phyloP scores from a whole-genome alignment of 2,329 filamentous ascomycete genomes.

The Colletotrichum neosansevieriae region DNA sequence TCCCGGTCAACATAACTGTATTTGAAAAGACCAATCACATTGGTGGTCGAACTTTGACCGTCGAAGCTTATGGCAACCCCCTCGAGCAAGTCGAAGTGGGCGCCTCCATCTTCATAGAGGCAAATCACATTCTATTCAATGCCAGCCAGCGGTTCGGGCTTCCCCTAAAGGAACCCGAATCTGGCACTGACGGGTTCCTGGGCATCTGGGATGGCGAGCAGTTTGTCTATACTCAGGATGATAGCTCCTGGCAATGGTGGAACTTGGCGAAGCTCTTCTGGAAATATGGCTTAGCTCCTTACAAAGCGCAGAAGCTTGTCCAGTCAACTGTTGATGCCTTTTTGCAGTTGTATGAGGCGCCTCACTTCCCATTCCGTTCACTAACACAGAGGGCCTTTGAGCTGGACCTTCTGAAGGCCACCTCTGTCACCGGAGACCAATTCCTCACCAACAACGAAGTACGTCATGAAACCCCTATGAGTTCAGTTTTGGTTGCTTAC shows the following conservation, averaged over 20 bases:
- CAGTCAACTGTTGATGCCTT: slow-evolving; percentile 79
- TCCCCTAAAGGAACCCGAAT: slow-evolving; percentile 58
- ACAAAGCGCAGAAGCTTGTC: slow-evolving; percentile 79
- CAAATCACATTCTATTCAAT: slow-evolving; percentile 85
- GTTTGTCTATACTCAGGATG: slow-evolving; percentile 77
- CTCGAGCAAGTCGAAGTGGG: slow-evolving; percentile 83
- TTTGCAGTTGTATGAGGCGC: slow-evolving; percentile 81
- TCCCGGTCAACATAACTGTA: slow-evolving; percentile 82
- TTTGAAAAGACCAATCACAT: slow-evolving; percentile 84
- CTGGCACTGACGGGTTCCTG: slow-evolving; percentile 66
- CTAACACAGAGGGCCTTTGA: slow-evolving; percentile 76
- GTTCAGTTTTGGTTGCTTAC: slow-evolving; percentile 6
- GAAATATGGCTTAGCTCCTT: slow-evolving; percentile 85
- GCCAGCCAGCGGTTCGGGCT: slow-evolving; percentile 81
- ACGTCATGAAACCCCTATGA: slow-evolving; percentile 23
- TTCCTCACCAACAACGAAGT: slow-evolving; percentile 75
- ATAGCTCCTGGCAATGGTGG: slow-evolving; percentile 78
- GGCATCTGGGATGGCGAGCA: slow-evolving; percentile 86
- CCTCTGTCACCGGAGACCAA: slow-evolving; percentile 78
- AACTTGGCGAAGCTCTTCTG: slow-evolving; percentile 82
- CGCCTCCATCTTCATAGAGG: slow-evolving; percentile 89
- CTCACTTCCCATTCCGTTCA: slow-evolving; percentile 86
- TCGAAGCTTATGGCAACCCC: slow-evolving; percentile 78
- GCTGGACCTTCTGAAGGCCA: slow-evolving; percentile 74
- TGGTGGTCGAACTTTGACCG: slow-evolving; percentile 89